Conservation (phyloP, 306 rosid species). For the Lathyrus aphaca region DNA sequence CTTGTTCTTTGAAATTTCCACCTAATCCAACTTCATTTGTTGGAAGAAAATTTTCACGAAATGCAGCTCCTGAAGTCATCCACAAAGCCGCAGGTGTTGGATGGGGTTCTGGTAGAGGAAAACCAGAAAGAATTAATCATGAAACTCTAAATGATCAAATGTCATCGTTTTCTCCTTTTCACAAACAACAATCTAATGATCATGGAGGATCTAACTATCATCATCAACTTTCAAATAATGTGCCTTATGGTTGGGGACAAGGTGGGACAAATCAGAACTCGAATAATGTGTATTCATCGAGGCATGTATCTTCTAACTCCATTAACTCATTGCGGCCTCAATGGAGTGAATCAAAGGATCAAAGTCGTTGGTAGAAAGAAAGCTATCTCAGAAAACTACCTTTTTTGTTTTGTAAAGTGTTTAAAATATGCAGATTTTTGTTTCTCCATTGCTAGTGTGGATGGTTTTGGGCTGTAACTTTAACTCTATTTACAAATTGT, state of each 20-base stretch:
- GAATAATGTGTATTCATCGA: constrained; percentile 11
- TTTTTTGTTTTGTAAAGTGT: not conserved
- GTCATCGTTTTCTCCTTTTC: not conserved
- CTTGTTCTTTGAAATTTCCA: not conserved
- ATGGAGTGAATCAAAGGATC: not conserved
- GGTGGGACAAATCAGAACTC: constrained; percentile 10
- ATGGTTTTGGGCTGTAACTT: too few species aligned
- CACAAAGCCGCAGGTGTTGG: constrained; percentile 42
- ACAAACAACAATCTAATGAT: not conserved
- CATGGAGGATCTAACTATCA: not conserved
- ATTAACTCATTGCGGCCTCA: not conserved
- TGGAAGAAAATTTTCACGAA: constrained; percentile 8
- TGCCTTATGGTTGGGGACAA: constrained; percentile 28
- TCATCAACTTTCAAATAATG: not conserved
- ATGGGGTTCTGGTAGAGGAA: constrained; percentile 50
- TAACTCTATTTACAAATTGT: too few species aligned
- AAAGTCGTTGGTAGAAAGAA: not conserved
- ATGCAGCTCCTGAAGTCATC: constrained; percentile 1
- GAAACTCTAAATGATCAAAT: not conserved
- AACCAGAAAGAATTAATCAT: not conserved
- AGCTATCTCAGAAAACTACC: too few species aligned
- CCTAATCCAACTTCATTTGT: not conserved
- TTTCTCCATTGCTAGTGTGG: too few species aligned
- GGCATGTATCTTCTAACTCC: not conserved
- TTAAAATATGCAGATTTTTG: not conserved